Conservation (phyloP, 2,329 filamentous ascomycete genomes). For the Periglandula ipomoeae region DNA sequence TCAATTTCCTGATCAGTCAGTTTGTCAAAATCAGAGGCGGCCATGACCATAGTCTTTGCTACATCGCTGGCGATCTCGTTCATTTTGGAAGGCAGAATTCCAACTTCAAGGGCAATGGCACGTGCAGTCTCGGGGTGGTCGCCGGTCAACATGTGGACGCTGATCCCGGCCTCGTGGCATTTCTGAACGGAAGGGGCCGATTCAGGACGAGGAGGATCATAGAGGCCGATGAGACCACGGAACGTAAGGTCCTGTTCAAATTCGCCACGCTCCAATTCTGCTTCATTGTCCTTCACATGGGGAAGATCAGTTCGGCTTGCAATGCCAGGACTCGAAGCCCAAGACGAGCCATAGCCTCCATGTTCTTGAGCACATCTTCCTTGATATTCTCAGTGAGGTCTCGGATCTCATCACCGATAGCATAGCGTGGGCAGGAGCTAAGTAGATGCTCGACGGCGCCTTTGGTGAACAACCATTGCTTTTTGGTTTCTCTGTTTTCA, state of each 20-base stretch:
- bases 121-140: slow-evolving; percentile 43
- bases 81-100: slow-evolving; percentile 46
- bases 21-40: neutral
- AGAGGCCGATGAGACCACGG: slow-evolving; percentile 57
- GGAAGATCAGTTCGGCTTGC: slow-evolving; percentile 41
- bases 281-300: slow-evolving; percentile 24
- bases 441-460: slow-evolving; percentile 48
- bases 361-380: slow-evolving; percentile 29
- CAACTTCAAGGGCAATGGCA: slow-evolving; percentile 44
- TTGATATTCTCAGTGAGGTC: slow-evolving; percentile 43
- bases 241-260: slow-evolving; percentile 55
- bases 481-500: slow-evolving; percentile 27
- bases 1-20: slow-evolving; percentile 30
- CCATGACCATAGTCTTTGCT: slow-evolving; percentile 45
- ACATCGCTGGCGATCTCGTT: slow-evolving; percentile 32
- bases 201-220: slow-evolving; percentile 52
- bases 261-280: slow-evolving; percentile 39
- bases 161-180: slow-evolving; percentile 41
- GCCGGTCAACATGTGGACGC: slow-evolving; percentile 51
- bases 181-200: slow-evolving; percentile 45
- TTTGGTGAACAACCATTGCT: slow-evolving; percentile 40
- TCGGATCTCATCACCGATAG: slow-evolving; percentile 20
- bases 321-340: slow-evolving; percentile 63
- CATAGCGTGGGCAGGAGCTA: slow-evolving; percentile 31
- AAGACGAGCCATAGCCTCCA: slow-evolving; percentile 30